phyloP scores from a whole-genome alignment of 2,329 filamentous ascomycete genomes.

The Penicillium sp. region DNA sequence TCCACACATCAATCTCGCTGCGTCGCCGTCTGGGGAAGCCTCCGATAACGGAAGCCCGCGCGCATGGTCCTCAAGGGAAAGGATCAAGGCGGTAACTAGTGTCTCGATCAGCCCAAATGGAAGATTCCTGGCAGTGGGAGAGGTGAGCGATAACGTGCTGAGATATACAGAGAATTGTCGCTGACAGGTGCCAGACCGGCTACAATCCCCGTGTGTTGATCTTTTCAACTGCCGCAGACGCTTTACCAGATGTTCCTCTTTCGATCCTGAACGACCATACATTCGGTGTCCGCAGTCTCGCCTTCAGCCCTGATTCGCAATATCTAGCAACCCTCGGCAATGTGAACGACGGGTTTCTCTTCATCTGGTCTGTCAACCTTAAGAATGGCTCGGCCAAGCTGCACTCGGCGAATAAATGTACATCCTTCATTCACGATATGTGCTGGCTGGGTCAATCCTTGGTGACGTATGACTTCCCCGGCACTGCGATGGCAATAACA shows the following conservation, averaged over 20 bases:
- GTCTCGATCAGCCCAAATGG: constrained; percentile 85
- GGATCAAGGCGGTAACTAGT: constrained; percentile 91
- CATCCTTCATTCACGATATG: constrained; percentile 80
- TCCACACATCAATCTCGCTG: constrained; percentile 41
- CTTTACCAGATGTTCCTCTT: constrained; percentile 75
- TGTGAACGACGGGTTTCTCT: constrained; percentile 89
- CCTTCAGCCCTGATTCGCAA: constrained; percentile 83
- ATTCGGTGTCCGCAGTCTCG: constrained; percentile 82
- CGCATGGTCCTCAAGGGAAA: constrained; percentile 84
- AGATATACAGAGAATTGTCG: neutral
- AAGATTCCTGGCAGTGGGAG: constrained; percentile 83
- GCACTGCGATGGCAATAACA: neutral
- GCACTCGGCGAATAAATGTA: constrained; percentile 88
- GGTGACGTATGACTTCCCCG: constrained; percentile 54
- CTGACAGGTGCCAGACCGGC: constrained; percentile 57
- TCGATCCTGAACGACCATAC: constrained; percentile 86
- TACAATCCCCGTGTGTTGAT: constrained; percentile 89
- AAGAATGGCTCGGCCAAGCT: constrained; percentile 76
- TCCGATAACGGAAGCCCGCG: constrained; percentile 62
- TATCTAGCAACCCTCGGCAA: constrained; percentile 86
- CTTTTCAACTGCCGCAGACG: constrained; percentile 75
- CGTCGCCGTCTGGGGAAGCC: constrained; percentile 52
- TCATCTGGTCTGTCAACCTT: constrained; percentile 84
- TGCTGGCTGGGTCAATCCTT: constrained; percentile 83
- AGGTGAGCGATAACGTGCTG: constrained; percentile 37